Evolutionary conservation across 805 yeast genomes (phyloP), one percentile per base, ranked within the genome.

Genomic region (Hanseniaspora taiwanica): DNA sequence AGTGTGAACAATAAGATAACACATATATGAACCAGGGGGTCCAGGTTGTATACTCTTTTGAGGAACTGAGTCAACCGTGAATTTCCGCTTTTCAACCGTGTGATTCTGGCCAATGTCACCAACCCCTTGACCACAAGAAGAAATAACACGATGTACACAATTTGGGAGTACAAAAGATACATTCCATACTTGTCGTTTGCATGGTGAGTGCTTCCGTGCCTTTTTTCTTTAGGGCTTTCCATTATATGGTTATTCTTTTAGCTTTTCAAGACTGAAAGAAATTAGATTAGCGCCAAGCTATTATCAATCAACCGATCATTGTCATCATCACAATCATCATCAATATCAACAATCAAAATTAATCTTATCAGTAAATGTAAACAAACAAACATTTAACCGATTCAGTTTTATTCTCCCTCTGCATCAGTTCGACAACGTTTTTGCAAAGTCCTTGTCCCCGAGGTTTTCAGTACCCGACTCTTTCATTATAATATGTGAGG

Each of bases 151-250:
- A 72, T 42, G 44, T 74, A 72, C 0, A 62, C 35, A 0, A 66
- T 36, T 1, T 76, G 60, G 3, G 72, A 40, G 1, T 60, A 49
- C 6, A 78, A 53, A 0, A 75, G 54, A 10, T 68, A 48, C 48
- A 74, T 72, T 0, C 89, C 91, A 50, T 72, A 80, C 37, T 69
- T 68, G 36, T 76, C 49, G 51, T 80, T 80, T 33, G 69, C 70
- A 41, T 48, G 65, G 51, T 80, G 86, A 29, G 66, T 67, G 20
- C 55, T 53, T 12, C 68, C 74, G 49, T 77, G 84, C 31, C 83
- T 58, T 19, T 33, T 33, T 33, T 33, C 36, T 18, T 13, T 6
- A 25, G 29, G 5, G 10, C 10, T n/a, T n/a, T n/a, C n/a, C n/a
- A n/a, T n/a, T n/a, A n/a, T n/a, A n/a, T n/a, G n/a, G n/a, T n/a